A percentile compares a stretch with the other conserved stretches of the same genome.
Conservation (phyloP, 2,329 filamentous ascomycete genomes). For the Dryadomyces quercus-mongolicae region DNA sequence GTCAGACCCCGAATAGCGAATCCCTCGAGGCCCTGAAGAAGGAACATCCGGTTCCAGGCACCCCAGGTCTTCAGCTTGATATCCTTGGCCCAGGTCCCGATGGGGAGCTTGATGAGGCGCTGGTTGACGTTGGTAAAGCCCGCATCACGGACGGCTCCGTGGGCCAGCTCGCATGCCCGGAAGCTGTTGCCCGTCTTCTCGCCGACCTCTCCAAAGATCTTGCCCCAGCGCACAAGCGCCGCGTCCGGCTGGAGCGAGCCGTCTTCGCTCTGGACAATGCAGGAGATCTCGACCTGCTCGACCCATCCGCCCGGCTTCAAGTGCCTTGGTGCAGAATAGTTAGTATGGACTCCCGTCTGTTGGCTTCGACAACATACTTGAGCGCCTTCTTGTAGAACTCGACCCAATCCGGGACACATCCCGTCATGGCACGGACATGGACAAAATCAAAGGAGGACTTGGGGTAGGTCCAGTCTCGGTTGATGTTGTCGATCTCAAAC, state of each 20-base stretch:
- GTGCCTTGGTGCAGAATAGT: constrained; percentile 20
- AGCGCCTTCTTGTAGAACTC: constrained; percentile 30
- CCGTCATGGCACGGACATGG: constrained; percentile 41
- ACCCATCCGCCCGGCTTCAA: constrained; percentile 32
- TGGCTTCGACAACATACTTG: too few relatives aligned
- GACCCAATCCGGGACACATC: constrained; percentile 40
- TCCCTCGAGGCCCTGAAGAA: constrained; percentile 36
- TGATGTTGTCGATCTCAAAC: constrained; percentile 51
- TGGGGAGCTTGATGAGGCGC: constrained; percentile 36
- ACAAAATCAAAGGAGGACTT: constrained; percentile 43
- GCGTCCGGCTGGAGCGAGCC: constrained; percentile 10
- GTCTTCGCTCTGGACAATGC: constrained; percentile 14
- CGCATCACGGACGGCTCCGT: neutral
- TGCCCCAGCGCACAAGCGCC: constrained; percentile 12
- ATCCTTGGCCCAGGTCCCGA: constrained; percentile 42
- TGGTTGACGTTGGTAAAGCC: constrained; percentile 32
- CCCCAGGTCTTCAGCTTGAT: constrained; percentile 38
- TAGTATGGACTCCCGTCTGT: too few relatives aligned
- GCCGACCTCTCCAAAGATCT: constrained; percentile 1
- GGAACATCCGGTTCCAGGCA: constrained; percentile 36
- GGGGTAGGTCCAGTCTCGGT: constrained; percentile 32
- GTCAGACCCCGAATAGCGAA: constrained; percentile 41
- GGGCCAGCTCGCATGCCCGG: neutral
- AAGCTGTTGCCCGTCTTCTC: constrained; percentile 3
- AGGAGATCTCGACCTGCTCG: constrained; percentile 12